These are phyloP conservation scores for Coccomyxa subellipsoidea DNA, from an alignment of 163 green algal genomes.

Conservation along the genomic window DNA sequence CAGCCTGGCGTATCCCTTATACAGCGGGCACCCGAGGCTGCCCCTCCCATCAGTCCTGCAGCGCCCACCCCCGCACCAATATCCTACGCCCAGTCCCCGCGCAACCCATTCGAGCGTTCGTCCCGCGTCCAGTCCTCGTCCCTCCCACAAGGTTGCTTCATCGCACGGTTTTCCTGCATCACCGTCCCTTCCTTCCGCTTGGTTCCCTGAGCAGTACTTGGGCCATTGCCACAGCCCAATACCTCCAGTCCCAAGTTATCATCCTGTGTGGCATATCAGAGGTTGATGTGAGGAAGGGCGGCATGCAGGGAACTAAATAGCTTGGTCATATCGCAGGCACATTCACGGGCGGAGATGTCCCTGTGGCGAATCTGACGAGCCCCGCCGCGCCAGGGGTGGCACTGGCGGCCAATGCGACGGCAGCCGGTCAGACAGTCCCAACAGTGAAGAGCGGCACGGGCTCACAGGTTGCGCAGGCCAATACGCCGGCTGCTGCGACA, in stretches of 20 bases:
- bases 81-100: neutral
- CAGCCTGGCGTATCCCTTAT: neutral
- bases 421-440: neutral
- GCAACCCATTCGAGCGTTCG: neutral
- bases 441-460: neutral
- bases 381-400: neutral
- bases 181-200: neutral
- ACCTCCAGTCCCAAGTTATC: neutral
- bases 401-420: neutral
- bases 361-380: neutral
- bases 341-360: neutral
- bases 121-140: neutral
- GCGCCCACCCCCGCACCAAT: neutral
- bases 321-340: neutral
- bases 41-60: neutral
- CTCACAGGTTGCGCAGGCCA: neutral
- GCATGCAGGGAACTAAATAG: neutral
- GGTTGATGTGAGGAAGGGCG: no score
- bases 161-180: neutral
- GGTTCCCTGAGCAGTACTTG: no score
- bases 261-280: no score
- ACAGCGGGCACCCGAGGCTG: neutral
- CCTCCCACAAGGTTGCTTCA: neutral
- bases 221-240: neutral
- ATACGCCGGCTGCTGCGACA: neutral